Base-by-base conservation (phyloP, 768 basidiomycete species). In the Lentinula boryana region DNA sequence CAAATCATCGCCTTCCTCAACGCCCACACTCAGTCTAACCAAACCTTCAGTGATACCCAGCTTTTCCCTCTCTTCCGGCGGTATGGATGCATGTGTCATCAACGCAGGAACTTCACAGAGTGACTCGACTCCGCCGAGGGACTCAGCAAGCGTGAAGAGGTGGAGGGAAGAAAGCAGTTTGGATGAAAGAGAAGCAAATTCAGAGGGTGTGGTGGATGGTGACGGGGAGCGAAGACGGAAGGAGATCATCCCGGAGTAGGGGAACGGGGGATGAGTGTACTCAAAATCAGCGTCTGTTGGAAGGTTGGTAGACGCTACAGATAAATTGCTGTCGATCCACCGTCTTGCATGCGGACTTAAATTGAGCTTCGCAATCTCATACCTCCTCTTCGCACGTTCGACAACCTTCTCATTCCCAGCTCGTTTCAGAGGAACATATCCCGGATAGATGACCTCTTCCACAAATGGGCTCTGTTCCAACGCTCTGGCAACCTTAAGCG, bases 41-140 rank as follows among this genome's bases (percentile, higher is more conserved):
- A 96, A 71, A 63, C 88, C 83, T 18, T 87, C 87, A 4, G 84
- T 84, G 63, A 98, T 93, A 1, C 95, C 95, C 32, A 94, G 74
- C 13, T 74, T 55, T 32, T 76, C 82, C 10, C 93, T 77, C 71
- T 91, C 88, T 1, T 72, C 84, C 27, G 80, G 79, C 0, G 91
- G 87, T 52, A 93, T 84, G 54, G 83, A 83, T 1, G 84, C 87
- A 70, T 97, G 95, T 7, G 93, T 96, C 95, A 97, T 97, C 73
- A 78, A 76, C 48, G 87, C 85, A 0, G 95, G 95, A 49, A 90
- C 80, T 71, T 98, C 95, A 0, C 91, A 90, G 36, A 98, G 74
- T 70, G 86, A 89, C 80, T 98, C 96, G 5, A 97, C 92, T 0
- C 95, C 96, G 1, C 96, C 96, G 4, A 98, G 74, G 27, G 84